These are phyloP conservation scores for Haematococcus sp. DNA, from an alignment of 139 green algal genomes.

Conservation along the genomic window DNA sequence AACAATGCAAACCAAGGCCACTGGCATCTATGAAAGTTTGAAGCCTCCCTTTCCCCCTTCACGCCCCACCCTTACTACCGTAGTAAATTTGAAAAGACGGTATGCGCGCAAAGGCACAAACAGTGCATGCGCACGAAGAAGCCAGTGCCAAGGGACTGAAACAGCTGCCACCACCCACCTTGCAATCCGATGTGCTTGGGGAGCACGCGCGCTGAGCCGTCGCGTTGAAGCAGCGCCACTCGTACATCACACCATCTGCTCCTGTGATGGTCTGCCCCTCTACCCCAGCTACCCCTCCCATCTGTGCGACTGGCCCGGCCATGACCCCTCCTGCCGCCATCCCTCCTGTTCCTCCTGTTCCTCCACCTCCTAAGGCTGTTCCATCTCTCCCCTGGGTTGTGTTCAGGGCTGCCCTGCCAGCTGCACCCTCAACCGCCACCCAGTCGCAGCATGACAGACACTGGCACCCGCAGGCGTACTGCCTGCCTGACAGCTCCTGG, in stretches of 20 bases:
- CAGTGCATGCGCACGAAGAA: neutral
- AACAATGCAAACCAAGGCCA: too few relatives aligned
- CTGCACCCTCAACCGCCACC: slow-evolving; percentile 8
- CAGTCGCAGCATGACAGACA: slow-evolving; percentile 64
- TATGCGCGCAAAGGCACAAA: too few relatives aligned
- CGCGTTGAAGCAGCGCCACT: slow-evolving; percentile 42
- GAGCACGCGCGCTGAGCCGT: slow-evolving; percentile 49
- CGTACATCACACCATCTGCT: too few relatives aligned
- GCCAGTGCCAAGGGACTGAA: neutral
- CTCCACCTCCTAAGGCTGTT: neutral
- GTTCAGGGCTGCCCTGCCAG: neutral
- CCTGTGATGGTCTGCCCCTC: too few relatives aligned
- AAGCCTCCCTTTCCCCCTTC: too few relatives aligned
- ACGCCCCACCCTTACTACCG: too few relatives aligned
- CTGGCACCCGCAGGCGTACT: slow-evolving; percentile 55
- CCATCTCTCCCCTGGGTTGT: neutral
- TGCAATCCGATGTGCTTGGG: slow-evolving; percentile 52
- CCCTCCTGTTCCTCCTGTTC: neutral
- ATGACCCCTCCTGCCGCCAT: too few relatives aligned
- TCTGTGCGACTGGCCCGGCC: too few relatives aligned
- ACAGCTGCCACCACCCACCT: slow-evolving; percentile 30
- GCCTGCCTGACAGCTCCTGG: slow-evolving; percentile 32
- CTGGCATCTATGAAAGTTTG: too few relatives aligned
- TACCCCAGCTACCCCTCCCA: too few relatives aligned
- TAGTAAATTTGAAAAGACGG: neutral